These are phyloP conservation scores for Heterobasidion annosum DNA, from an alignment of 1,284 basidiomycete genomes.

Conservation along the genomic window DNA sequence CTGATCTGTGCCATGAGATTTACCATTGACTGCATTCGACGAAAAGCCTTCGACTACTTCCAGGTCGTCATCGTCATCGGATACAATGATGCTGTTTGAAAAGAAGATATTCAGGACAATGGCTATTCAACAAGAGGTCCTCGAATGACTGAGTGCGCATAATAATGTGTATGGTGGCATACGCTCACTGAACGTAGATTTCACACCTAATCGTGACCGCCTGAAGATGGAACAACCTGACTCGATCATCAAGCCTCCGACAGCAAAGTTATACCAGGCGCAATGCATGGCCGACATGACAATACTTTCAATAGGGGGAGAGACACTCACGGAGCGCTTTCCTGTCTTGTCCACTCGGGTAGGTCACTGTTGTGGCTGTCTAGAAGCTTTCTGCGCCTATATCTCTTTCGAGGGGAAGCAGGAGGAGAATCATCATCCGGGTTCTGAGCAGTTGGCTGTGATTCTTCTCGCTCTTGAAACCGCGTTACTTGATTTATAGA, in stretches of 20 bases:
- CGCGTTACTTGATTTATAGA: not conserved
- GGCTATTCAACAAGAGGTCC: too few species aligned
- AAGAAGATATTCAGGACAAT: not conserved
- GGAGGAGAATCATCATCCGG: constrained; percentile 8
- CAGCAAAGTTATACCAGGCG: too few species aligned
- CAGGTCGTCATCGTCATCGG: constrained; percentile 40
- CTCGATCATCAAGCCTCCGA: too few species aligned
- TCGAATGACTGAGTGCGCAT: too few species aligned
- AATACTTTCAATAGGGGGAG: not conserved
- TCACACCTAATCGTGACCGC: too few species aligned
- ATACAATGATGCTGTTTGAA: constrained; percentile 21
- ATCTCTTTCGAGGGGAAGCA: constrained; percentile 8
- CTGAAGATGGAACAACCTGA: too few species aligned
- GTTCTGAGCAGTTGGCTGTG: not conserved
- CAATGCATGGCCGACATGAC: too few species aligned
- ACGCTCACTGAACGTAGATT: too few species aligned
- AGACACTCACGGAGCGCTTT: constrained; percentile 11
- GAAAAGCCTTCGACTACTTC: constrained; percentile 23
- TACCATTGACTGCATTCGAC: constrained; percentile 4
- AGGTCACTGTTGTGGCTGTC: constrained; percentile 6
- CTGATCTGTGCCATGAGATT: constrained; percentile 3
- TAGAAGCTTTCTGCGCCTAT: constrained; percentile 1
- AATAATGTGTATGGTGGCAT: too few species aligned
- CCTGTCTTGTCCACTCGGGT: constrained; percentile 14
- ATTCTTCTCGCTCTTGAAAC: constrained; percentile 5